Conservation (phyloP, 2,329 filamentous ascomycete species). For the Cladosporium sp. region DNA sequence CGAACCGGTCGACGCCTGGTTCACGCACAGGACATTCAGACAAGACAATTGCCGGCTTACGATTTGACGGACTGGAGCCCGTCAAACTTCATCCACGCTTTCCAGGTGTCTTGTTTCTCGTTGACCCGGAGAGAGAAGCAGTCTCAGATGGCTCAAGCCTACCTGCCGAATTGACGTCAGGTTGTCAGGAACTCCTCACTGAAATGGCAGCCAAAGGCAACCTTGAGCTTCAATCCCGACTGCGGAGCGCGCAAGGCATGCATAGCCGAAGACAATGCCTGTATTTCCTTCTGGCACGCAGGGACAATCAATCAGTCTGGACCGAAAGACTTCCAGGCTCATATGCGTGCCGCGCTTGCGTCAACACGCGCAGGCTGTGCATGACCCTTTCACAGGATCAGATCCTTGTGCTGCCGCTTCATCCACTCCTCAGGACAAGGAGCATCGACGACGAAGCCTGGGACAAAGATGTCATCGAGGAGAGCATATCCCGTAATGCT, state of each 20-base stretch:
- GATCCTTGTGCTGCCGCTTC: background rate
- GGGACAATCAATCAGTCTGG: background rate
- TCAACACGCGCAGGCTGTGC: background rate
- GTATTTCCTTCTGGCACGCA: too few species aligned
- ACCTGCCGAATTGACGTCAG: background rate
- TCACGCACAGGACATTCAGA: too few species aligned
- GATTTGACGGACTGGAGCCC: background rate
- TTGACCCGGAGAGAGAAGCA: background rate
- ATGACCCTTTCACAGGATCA: background rate
- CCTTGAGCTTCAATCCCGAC: too few species aligned
- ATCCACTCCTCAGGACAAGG: background rate
- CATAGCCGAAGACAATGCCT: too few species aligned
- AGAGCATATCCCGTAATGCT: background rate
- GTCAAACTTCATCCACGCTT: background rate
- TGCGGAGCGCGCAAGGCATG: too few species aligned
- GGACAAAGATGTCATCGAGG: too few species aligned
- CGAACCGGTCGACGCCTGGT: too few species aligned
- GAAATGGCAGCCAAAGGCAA: too few species aligned
- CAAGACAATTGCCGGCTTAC: too few species aligned
- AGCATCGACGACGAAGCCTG: too few species aligned
- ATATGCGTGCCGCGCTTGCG: background rate
- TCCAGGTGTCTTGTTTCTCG: background rate
- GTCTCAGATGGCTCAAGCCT: background rate
- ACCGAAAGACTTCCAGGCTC: background rate
- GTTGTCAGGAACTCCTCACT: too few species aligned